Conservation (phyloP, 768 basidiomycete genomes). For the Rhizopogon vinicolor region DNA sequence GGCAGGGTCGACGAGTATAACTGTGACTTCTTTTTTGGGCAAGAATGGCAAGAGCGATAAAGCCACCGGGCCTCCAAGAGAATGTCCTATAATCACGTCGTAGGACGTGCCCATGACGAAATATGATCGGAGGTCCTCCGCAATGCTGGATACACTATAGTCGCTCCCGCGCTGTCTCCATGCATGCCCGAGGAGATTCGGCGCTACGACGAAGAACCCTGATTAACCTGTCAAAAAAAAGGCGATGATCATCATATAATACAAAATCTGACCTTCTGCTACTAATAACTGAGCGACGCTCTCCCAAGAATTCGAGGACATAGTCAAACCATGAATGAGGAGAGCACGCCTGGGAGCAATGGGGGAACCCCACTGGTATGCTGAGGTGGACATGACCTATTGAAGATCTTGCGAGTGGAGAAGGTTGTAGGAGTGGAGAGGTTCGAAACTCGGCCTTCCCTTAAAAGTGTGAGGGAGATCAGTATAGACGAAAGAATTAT, state of each 20-base stretch:
- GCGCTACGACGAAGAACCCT: slow-evolving; percentile 15
- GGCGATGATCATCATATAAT: neutral
- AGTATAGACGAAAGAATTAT: no score
- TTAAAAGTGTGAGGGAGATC: no score
- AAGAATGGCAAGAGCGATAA: slow-evolving; percentile 12
- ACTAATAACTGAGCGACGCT: slow-evolving; percentile 8
- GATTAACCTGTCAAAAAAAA: neutral
- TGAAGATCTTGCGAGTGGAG: no score
- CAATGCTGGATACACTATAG: neutral
- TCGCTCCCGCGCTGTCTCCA: neutral
- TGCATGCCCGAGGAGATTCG: slow-evolving; percentile 11
- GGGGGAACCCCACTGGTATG: slow-evolving; percentile 11
- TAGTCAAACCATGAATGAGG: slow-evolving; percentile 12
- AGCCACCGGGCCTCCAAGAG: slow-evolving; percentile 9
- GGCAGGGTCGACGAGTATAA: slow-evolving; percentile 10
- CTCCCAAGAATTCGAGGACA: slow-evolving; percentile 15
- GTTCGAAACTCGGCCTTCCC: no score
- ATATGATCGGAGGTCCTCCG: slow-evolving; percentile 9
- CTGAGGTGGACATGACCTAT: slow-evolving; percentile 2
- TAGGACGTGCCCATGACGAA: slow-evolving; percentile 2
- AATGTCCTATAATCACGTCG: slow-evolving; percentile 17
- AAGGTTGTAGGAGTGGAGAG: no score
- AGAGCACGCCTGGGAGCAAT: slow-evolving; percentile 10
- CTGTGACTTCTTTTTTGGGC: neutral
- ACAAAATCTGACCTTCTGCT: slow-evolving; percentile 7